Base-by-base conservation (phyloP, 169 alveolate species). In the Perkinsus chesapeaki region DNA sequence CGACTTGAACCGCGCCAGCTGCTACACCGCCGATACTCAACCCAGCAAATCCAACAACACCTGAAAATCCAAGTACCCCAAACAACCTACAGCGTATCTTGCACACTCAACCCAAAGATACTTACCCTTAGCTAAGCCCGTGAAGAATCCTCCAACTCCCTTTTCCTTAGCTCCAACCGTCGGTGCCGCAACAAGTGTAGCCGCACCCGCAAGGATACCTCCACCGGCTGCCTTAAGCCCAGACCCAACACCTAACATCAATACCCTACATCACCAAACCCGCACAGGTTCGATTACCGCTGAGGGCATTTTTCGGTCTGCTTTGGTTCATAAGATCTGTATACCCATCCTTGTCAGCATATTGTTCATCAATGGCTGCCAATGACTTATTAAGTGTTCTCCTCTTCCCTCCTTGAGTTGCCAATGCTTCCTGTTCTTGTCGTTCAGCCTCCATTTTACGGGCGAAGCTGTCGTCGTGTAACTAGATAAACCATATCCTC, bases 151-250 rank as follows among this genome's bases (percentile, higher is more conserved):
- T 39, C 93, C 39, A 34, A 94, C 96, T 16, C 96, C 96, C 73
- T 93, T 94, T 23, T 93, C 92, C 60, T 94, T 93, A 5, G 96
- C 96, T 23, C 96, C 96, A 34, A 93, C 96, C 43, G 93, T 94
- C 90, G 96, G 96, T 12, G 96, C 93, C 19, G 95, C 96, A 38
- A 94, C 96, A 23, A 94, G 92, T n/a, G 94, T 48, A 39, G 95
- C 96, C 39, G 93, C 95, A 36, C 96, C 96, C 43, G 96, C 96
- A 3, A 94, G 94, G 34, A 94, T 93, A 5, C 96, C 96, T 37
- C 93, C 93, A 5, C 96, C 96, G 27, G 94, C 95, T 0, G 96
- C 94, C 73, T 92, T 91, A 92, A 94, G 73, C 20, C 96, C 96
- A 27, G 94, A 92, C 73, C 96, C 94, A 37, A 94, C 91, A 16